Conservation (phyloP, 176 grass and related monocot species). For the Puccinellia tenuiflora region DNA sequence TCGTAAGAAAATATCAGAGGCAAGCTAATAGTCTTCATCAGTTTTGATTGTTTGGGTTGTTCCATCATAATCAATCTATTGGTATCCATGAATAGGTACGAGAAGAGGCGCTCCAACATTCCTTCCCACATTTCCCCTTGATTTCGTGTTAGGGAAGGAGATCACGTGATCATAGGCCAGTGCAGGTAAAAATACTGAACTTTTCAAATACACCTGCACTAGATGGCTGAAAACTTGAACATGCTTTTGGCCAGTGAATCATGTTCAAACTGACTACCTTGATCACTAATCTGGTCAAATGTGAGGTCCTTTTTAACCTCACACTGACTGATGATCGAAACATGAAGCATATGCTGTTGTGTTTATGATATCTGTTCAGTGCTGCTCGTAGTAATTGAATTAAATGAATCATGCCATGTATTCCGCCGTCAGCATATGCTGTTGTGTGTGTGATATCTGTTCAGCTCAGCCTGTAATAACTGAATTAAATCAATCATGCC, state of each 20-base stretch:
- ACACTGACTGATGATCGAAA: not conserved
- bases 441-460: not conserved
- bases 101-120: slow-evolving; percentile 28
- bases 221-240: not conserved
- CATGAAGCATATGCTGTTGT: not conserved
- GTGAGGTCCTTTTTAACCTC: not conserved
- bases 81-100: not conserved
- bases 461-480: not conserved
- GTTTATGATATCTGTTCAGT: not conserved
- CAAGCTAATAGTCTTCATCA: not conserved
- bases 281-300: not conserved
- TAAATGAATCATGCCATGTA: not conserved
- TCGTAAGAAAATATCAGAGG: slow-evolving; percentile 21
- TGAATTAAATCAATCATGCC: not conserved
- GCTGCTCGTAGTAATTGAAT: not conserved
- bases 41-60: not conserved
- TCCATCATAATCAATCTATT: not conserved
- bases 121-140: slow-evolving; percentile 22
- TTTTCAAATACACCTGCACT: not conserved
- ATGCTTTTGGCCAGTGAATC: too few relatives aligned
- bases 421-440: too few relatives aligned
- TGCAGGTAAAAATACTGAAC: slow-evolving; percentile 11
- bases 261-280: not conserved
- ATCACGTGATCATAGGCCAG: slow-evolving; percentile 11
- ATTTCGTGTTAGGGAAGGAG: slow-evolving; percentile 18